phyloP scores from a whole-genome alignment of 2,329 filamentous ascomycete species.

The Trichophyton simii region DNA sequence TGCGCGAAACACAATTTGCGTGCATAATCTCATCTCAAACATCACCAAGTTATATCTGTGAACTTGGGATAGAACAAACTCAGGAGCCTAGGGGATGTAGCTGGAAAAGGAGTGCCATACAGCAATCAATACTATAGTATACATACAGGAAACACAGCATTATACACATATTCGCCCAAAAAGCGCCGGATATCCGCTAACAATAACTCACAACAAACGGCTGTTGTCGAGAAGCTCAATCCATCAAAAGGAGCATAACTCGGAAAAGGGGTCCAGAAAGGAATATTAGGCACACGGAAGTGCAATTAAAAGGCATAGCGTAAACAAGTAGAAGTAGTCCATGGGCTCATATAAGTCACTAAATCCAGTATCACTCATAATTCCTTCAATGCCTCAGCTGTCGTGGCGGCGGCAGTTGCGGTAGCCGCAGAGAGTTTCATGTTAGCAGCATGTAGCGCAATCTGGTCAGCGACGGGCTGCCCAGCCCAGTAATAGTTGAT shows the following conservation, averaged over 20 bases:
- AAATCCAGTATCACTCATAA: conserved; percentile 7
- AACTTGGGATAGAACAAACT: neutral
- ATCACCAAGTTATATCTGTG: neutral
- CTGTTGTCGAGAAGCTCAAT: neutral
- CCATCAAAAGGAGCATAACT: neutral
- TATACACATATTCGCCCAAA: neutral
- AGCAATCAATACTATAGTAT: neutral
- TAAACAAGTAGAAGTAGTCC: neutral
- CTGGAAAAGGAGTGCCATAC: neutral
- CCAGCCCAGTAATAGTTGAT: conserved; percentile 93
- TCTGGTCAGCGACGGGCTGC: conserved; percentile 39
- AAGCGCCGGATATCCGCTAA: neutral
- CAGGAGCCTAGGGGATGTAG: neutral
- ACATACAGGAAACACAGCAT: neutral
- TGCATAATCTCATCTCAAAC: neutral
- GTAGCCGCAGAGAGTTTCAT: conserved; percentile 14
- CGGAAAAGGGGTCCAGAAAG: neutral
- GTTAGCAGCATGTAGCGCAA: conserved; percentile 10
- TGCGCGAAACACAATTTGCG: neutral
- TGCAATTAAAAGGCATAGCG: neutral
- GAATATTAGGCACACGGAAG: neutral
- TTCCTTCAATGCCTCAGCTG: conserved; percentile 8
- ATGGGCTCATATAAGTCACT: neutral
- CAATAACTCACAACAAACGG: neutral
- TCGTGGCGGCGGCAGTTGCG: conserved; percentile 3